Base-by-base conservation (phyloP, 257 asterid species). In the Cruciata laevipes region DNA sequence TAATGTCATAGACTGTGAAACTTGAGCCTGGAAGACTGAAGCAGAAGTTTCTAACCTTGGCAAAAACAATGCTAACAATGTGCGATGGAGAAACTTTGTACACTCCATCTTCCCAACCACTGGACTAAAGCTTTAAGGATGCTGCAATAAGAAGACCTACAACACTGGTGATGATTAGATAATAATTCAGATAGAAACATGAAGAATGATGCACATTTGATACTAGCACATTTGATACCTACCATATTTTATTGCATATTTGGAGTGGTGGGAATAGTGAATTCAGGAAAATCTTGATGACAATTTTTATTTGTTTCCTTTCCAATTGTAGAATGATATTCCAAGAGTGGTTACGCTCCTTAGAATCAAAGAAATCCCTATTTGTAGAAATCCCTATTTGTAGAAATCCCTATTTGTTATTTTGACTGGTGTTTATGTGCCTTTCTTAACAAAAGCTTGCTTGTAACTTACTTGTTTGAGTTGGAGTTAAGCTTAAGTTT, bases 401-500 rank as follows among this genome's bases (percentile, higher is more conserved):
- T n/a, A 73, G 73, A 67, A 73, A 67, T 30, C 49, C 30, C 37
- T 56, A 56, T 18, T 25, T 44, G 7, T 16, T 18, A 3, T 52
- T 25, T 44, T 49, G 49, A 40, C 49, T 40, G 10, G 49, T 44
- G 35, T 47, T 21, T 18, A 25, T 18, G 32, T 62, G 31, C 42
- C 12, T n/a, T 33, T 32, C 30, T 42, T 33, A 32, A 30, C 13
- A 32, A 32, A 53, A 65, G 42, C 58, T 72, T 76, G 76, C 80
- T 76, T 76, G 61, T 18, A 40, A 24, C 65, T n/a, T 67, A 76
- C 77, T 67, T 69, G 17, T 42, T 47, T 40, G 25, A 72, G 77
- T 30, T 76, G 74, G 80, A 76, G 80, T 76, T 73, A 42, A 68
- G 49, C 42, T 47, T 8, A 76, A 76, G 77, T 68, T 27, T 61